phyloP scores from a whole-genome alignment of 306 rosid species.

The Echinosophora koreensis region DNA sequence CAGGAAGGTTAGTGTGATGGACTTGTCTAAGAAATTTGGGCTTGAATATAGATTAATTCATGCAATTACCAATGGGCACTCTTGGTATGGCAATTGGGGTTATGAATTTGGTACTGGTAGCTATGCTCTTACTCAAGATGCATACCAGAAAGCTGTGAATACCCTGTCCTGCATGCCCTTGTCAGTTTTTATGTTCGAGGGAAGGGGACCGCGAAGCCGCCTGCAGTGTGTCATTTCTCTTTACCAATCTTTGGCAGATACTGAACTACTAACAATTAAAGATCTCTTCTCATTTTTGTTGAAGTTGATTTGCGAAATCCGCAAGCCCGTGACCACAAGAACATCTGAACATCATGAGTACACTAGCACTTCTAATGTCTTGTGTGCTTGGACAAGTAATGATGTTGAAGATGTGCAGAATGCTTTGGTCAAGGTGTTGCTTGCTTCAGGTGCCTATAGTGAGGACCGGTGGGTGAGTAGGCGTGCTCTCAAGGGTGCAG shows the following conservation, averaged over 20 bases:
- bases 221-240: conserved; percentile 62
- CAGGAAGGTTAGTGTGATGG: conserved; percentile 86
- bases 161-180: conserved; percentile 55
- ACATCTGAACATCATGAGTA: conserved; percentile 32
- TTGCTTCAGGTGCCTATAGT: conserved; percentile 47
- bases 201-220: conserved; percentile 54
- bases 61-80: conserved; percentile 59
- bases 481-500: conserved; percentile 68
- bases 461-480: conserved; percentile 60
- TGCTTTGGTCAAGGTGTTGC: conserved; percentile 64
- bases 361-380: conserved; percentile 32
- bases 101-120: conserved; percentile 77
- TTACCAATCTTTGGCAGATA: conserved; percentile 63
- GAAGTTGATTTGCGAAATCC: conserved; percentile 40
- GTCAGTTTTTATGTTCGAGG: conserved; percentile 54
- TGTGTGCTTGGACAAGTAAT: conserved; percentile 61
- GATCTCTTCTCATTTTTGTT: conserved; percentile 68
- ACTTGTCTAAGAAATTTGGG: conserved; percentile 73
- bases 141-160: conserved; percentile 61
- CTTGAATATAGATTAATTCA: conserved; percentile 71
- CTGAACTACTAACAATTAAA: conserved; percentile 58
- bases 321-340: conserved; percentile 28
- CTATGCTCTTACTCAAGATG: conserved; percentile 72
- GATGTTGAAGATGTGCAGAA: conserved; percentile 69
- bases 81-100: conserved; percentile 87